phyloP scores from a whole-genome alignment of 2,329 filamentous ascomycete genomes.

The Ophiostoma quercus region DNA sequence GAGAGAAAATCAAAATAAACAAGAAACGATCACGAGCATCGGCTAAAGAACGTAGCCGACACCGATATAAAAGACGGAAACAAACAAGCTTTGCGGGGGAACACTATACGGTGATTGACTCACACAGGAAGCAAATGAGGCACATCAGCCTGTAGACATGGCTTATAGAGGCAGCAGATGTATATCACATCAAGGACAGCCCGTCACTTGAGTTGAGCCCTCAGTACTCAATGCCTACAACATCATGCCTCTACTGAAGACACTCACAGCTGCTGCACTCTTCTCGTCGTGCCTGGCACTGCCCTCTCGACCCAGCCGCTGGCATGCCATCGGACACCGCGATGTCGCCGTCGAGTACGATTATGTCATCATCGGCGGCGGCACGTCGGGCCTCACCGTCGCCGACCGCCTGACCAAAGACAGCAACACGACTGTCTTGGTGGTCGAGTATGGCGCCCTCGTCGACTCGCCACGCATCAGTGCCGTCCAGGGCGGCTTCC shows the following conservation, averaged over 20 bases:
- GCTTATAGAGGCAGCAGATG: background rate
- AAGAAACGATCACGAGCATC: background rate
- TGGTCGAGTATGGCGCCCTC: no score
- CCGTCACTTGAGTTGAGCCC: background rate
- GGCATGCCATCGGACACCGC: no score
- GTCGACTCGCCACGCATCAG: no score
- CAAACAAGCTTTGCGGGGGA: background rate
- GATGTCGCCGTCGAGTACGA: no score
- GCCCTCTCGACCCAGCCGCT: no score
- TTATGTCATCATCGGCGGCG: no score
- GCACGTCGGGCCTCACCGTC: no score
- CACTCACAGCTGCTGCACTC: no score
- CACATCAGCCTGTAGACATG: background rate
- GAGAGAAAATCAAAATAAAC: background rate
- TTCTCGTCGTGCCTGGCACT: no score
- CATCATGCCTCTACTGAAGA: background rate
- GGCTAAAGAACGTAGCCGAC: background rate
- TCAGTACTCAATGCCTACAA: background rate
- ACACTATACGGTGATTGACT: background rate
- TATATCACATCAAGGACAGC: background rate
- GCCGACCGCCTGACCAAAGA: no score
- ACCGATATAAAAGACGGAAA: background rate
- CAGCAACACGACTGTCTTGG: no score
- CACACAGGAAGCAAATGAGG: background rate
- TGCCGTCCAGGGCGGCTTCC: no score